A percentile compares a stretch with the other conserved stretches of the same genome.
Evolutionary conservation across 164 flowering plant genomes (phyloP).

Genomic region (Buxus sempervirens): DNA sequence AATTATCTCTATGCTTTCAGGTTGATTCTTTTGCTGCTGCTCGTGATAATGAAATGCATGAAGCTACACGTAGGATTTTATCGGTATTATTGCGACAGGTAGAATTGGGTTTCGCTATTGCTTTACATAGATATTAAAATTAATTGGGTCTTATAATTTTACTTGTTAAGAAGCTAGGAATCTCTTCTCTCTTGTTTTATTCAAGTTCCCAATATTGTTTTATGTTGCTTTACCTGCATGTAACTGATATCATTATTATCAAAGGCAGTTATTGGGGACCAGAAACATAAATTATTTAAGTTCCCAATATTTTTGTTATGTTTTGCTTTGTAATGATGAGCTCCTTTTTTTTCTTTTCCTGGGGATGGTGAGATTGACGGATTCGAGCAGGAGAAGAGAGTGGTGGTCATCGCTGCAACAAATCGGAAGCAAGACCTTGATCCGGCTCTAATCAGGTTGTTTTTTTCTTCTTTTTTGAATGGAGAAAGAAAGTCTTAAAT

Average conservation of each 20-base stretch:
- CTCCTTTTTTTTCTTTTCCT: background rate
- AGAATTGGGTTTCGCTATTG: background rate
- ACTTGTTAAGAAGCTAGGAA: background rate
- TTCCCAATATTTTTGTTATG: too few species aligned
- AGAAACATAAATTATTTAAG: too few species aligned
- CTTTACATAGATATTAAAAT: background rate
- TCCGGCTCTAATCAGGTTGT: conserved; percentile 89
- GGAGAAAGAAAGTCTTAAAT: background rate
- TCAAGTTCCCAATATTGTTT: too few species aligned
- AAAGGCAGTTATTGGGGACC: too few species aligned
- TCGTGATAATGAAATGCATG: conserved; percentile 94
- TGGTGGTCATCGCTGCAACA: conserved; percentile 97
- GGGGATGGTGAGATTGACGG: conserved; percentile 81
- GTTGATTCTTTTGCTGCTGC: conserved; percentile 92
- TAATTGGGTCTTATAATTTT: background rate
- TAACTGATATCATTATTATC: too few species aligned
- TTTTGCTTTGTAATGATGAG: too few species aligned
- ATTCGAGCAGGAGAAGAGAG: conserved; percentile 90
- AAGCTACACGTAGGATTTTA: conserved; percentile 91
- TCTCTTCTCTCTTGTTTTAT: too few species aligned
- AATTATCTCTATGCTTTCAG: conserved; percentile 25
- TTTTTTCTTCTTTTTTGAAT: background rate
- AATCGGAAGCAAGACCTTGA: conserved; percentile 97
- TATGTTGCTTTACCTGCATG: too few species aligned
- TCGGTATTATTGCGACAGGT: conserved; percentile 94